Evolutionary conservation across 2,329 filamentous ascomycete species (phyloP).

Genomic region (Colletotrichum tabaci): DNA sequence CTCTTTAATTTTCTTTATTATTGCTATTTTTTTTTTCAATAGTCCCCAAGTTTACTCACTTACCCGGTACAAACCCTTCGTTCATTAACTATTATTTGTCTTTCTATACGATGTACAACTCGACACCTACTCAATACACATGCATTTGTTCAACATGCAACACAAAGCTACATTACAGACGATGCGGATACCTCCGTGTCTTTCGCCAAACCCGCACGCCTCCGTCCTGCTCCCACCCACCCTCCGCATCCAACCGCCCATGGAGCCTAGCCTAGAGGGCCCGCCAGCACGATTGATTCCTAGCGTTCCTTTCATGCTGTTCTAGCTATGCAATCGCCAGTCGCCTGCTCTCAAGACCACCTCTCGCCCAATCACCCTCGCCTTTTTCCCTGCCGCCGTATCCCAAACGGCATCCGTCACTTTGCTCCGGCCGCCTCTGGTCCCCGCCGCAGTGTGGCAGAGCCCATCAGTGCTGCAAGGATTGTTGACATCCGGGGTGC

Average conservation of each 20-base stretch:
- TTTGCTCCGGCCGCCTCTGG: conserved; percentile 7
- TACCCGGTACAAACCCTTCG: too few relatives aligned
- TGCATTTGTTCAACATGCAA: neutral
- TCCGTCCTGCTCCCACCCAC: neutral
- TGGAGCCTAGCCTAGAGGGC: neutral
- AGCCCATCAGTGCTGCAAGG: conserved; percentile 2
- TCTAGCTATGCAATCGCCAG: too few relatives aligned
- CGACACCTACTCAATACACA: too few relatives aligned
- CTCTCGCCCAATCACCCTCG: conserved; percentile 11
- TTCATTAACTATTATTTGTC: too few relatives aligned
- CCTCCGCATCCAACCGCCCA: neutral
- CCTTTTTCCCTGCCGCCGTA: neutral
- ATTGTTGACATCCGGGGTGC: neutral
- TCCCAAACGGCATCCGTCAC: conserved; percentile 22
- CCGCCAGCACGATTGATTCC: conserved; percentile 13
- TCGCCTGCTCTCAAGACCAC: conserved; percentile 17
- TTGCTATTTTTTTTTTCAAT: too few relatives aligned
- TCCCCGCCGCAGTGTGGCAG: conserved; percentile 23
- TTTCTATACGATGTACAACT: too few relatives aligned
- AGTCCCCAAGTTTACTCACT: too few relatives aligned
- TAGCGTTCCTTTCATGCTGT: too few relatives aligned
- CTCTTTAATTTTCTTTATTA: too few relatives aligned
- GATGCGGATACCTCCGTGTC: neutral
- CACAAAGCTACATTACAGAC: neutral
- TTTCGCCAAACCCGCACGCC: conserved; percentile 1